phyloP scores from a whole-genome alignment of 495 filamentous ascomycete genomes.

The Hypoxylon rickii region DNA sequence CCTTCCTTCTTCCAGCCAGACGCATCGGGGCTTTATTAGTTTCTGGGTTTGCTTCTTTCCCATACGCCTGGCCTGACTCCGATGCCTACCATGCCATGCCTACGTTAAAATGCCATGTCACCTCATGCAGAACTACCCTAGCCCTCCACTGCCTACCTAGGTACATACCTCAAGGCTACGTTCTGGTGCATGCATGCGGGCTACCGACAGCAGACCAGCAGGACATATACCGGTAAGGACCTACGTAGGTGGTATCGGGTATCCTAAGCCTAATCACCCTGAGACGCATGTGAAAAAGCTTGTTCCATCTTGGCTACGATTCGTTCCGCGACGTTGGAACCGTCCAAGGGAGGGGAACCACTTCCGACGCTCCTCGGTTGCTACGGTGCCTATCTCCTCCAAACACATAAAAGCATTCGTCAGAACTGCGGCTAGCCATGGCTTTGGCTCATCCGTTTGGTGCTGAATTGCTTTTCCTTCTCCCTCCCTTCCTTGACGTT shows the following conservation, averaged over 20 bases:
- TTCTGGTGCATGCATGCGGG: not conserved
- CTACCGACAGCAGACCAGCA: not conserved
- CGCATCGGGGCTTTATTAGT: slow-evolving; percentile 36
- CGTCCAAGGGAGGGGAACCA: not conserved
- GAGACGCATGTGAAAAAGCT: slow-evolving; percentile 31
- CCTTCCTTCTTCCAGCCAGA: slow-evolving; percentile 23
- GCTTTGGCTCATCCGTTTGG: too few relatives aligned
- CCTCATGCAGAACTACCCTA: slow-evolving; percentile 21
- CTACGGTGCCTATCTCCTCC: not conserved
- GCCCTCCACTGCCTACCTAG: slow-evolving; percentile 2
- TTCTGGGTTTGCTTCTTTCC: slow-evolving; percentile 12
- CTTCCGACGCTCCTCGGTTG: not conserved
- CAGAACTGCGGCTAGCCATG: slow-evolving; percentile 4
- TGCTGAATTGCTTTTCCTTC: too few relatives aligned
- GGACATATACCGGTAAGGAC: slow-evolving; percentile 24
- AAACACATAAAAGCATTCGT: not conserved
- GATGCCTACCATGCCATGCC: slow-evolving; percentile 4
- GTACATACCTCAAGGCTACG: not conserved
- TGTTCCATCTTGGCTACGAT: slow-evolving; percentile 32
- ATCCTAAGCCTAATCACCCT: slow-evolving; percentile 19
- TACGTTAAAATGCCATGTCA: not conserved
- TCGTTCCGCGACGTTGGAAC: slow-evolving; percentile 21
- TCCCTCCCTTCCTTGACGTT: too few relatives aligned
- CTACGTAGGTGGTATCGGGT: slow-evolving; percentile 11
- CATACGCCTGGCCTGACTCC: slow-evolving; percentile 18